A percentile compares a stretch with the other conserved stretches of the same genome.
Conservation (phyloP, 2,329 filamentous ascomycete species). For the Cercospora sp. region DNA sequence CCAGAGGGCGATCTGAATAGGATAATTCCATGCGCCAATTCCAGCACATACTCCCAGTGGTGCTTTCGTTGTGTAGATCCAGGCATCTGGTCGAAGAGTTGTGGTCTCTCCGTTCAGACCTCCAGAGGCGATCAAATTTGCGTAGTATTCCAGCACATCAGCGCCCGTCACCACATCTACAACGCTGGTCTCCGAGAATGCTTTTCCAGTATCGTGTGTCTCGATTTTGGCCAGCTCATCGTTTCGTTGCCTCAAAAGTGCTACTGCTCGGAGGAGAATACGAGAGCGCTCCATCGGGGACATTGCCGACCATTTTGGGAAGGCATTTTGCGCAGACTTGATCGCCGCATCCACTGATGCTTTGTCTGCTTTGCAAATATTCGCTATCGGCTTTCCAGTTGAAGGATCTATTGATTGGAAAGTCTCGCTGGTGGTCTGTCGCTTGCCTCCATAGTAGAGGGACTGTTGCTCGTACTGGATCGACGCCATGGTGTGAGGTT, state of each 20-base stretch:
- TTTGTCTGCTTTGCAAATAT: constrained; percentile 58
- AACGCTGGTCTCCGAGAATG: constrained; percentile 78
- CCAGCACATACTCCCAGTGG: constrained; percentile 80
- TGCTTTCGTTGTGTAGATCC: constrained; percentile 80
- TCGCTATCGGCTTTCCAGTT: constrained; percentile 66
- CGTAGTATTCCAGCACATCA: constrained; percentile 85
- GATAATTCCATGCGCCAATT: constrained; percentile 91
- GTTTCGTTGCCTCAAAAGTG: constrained; percentile 72
- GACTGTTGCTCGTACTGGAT: constrained; percentile 34
- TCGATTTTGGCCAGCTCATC: constrained; percentile 77
- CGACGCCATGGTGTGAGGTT: constrained; percentile 20
- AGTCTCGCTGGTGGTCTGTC: constrained; percentile 59
- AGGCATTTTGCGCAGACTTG: constrained; percentile 68
- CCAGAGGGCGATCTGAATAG: constrained; percentile 87
- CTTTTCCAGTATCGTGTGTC: constrained; percentile 83
- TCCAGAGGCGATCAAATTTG: constrained; percentile 72
- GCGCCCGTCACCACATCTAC: constrained; percentile 82
- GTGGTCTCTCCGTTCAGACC: constrained; percentile 79
- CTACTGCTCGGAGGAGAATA: constrained; percentile 74
- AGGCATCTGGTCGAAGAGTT: constrained; percentile 71
- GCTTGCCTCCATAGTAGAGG: constrained; percentile 73
- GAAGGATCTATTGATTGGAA: constrained; percentile 76
- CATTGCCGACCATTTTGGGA: constrained; percentile 73
- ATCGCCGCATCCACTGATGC: constrained; percentile 71
- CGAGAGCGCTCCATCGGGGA: constrained; percentile 72